Evolutionary conservation across 805 yeast species (phyloP).

Genomic region (Torulaspora maleeae): DNA sequence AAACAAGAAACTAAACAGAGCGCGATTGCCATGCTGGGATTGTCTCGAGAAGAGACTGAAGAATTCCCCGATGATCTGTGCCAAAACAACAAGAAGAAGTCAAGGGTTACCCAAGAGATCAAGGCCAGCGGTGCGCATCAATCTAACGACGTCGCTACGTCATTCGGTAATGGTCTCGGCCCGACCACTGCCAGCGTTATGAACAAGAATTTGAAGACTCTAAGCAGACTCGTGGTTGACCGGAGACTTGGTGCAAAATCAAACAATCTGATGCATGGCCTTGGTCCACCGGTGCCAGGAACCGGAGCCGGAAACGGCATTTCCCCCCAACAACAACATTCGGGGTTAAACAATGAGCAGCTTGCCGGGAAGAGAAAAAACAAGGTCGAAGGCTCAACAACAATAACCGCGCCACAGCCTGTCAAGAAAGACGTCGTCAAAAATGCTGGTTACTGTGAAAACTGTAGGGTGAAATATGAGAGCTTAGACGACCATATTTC

Average conservation of each 20-base stretch:
- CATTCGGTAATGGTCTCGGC: conserved; percentile 34
- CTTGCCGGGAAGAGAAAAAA: conserved; percentile 5
- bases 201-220: conserved; percentile 30
- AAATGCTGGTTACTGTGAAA: conserved; percentile 83
- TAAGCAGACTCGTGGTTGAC: conserved; percentile 33
- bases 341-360: conserved; percentile 4
- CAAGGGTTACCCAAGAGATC: conserved; percentile 32
- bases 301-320: not conserved
- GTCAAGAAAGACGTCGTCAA: conserved; percentile 23
- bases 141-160: conserved; percentile 36
- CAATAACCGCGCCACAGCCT: conserved; percentile 8
- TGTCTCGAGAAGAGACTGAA: conserved; percentile 32
- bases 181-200: conserved; percentile 35
- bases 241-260: conserved; percentile 25
- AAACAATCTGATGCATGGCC: conserved; percentile 1
- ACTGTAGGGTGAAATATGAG: conserved; percentile 80
- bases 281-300: not conserved
- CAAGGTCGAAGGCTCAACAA: conserved; percentile 9
- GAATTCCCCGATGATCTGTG: conserved; percentile 33
- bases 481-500: conserved; percentile 70
- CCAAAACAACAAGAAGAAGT: conserved; percentile 17
- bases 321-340: not conserved
- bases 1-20: conserved; percentile 39
- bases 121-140: conserved; percentile 38
- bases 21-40: conserved; percentile 57